Evolutionary conservation across 2,329 filamentous ascomycete species (phyloP).

Genomic region (Cryphonectria nitschkei): DNA sequence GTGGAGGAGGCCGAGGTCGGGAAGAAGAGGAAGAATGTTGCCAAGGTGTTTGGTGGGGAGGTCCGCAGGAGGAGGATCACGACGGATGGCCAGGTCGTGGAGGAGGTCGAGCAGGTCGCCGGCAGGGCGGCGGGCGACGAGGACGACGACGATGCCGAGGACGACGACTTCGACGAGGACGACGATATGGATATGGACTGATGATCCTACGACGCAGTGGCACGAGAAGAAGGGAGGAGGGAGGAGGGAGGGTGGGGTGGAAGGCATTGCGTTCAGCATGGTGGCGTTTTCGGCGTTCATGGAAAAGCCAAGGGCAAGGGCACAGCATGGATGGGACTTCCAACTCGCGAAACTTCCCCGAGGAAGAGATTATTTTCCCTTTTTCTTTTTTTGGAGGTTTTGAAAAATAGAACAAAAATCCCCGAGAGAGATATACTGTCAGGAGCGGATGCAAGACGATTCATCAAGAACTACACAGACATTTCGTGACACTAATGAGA

Average conservation of each 20-base stretch:
- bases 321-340: slow-evolving; percentile 18
- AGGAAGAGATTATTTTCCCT: not conserved
- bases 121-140: slow-evolving; percentile 33
- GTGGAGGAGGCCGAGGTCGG: slow-evolving; percentile 39
- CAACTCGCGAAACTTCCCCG: slow-evolving; percentile 17
- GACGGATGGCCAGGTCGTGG: slow-evolving; percentile 47
- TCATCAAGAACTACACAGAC: not conserved
- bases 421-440: not conserved
- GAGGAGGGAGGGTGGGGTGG: not conserved
- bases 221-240: not conserved
- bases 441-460: not conserved
- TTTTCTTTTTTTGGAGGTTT: not conserved
- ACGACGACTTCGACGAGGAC: slow-evolving; percentile 42
- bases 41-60: slow-evolving; percentile 47
- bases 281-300: slow-evolving; percentile 32
- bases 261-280: slow-evolving; percentile 18
- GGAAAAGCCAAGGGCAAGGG: slow-evolving; percentile 36
- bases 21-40: slow-evolving; percentile 34
- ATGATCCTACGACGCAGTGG: slow-evolving; percentile 21
- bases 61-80: slow-evolving; percentile 43
- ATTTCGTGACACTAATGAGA: not conserved
- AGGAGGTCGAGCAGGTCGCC: slow-evolving; percentile 35
- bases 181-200: slow-evolving; percentile 50
- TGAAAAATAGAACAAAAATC: not conserved
- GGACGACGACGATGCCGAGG: slow-evolving; percentile 40